Evolutionary conservation across 805 yeast species (phyloP).

Genomic region (Ogataea minuta): DNA sequence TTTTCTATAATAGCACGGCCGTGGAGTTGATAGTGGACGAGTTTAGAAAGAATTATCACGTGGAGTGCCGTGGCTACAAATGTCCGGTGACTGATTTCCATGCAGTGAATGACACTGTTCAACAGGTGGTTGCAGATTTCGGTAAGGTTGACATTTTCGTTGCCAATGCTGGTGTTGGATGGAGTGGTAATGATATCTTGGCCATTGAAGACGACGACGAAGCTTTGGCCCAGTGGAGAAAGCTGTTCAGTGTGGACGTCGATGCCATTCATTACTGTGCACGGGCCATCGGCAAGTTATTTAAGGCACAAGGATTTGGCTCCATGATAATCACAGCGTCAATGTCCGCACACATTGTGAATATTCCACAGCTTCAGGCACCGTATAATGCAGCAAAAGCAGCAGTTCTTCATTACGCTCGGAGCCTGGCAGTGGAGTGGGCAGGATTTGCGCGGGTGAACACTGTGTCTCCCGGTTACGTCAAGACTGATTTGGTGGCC

Average conservation of each 20-base stretch:
- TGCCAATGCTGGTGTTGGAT: conserved; percentile 87
- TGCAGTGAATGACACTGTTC: conserved; percentile 48
- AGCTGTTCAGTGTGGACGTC: conserved; percentile 70
- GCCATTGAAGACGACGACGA: conserved; percentile 38
- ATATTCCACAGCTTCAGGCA: conserved; percentile 84
- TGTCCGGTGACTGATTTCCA: conserved; percentile 52
- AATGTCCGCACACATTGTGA: conserved; percentile 85
- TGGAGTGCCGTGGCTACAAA: conserved; percentile 62
- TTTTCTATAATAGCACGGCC: conserved; percentile 62
- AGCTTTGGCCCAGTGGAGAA: conserved; percentile 63
- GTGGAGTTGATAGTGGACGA: conserved; percentile 61
- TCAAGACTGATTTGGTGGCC: conserved; percentile 64
- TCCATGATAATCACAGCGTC: conserved; percentile 84
- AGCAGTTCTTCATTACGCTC: conserved; percentile 71
- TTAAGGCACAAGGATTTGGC: conserved; percentile 72
- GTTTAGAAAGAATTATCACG: conserved; percentile 56
- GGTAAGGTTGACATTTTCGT: conserved; percentile 81
- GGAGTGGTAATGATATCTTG: conserved; percentile 66
- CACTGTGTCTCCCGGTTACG: conserved; percentile 84
- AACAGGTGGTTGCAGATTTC: conserved; percentile 60
- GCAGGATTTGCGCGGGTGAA: conserved; percentile 85
- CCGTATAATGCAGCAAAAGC: conserved; percentile 87
- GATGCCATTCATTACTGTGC: conserved; percentile 82
- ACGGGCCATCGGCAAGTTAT: conserved; percentile 67
- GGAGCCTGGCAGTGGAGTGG: conserved; percentile 85